Conservation (phyloP, 2,329 filamentous ascomycete species). For the Colletotrichum incanum region DNA sequence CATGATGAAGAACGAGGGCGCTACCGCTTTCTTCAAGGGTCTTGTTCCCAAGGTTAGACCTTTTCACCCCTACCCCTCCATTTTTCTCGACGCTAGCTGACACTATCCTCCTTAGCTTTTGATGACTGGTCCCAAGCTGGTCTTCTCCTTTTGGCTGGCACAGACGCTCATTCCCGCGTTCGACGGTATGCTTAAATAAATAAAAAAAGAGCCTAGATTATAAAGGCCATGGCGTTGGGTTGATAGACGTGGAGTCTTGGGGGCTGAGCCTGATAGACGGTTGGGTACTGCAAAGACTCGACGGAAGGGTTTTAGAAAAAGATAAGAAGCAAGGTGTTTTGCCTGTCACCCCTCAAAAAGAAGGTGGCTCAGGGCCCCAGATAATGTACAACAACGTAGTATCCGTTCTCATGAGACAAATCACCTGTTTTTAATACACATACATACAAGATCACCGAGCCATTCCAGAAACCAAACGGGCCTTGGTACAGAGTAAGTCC, state of each 20-base stretch:
- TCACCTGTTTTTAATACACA: constrained; percentile 38
- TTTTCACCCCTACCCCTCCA: background rate
- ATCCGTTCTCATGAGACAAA: constrained; percentile 36
- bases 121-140: constrained; percentile 99
- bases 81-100: constrained; percentile 7
- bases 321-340: constrained; percentile 23
- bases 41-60: constrained; percentile 84
- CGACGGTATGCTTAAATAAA: constrained; percentile 65
- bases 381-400: constrained; percentile 42
- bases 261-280: constrained; percentile 56
- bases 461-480: background rate
- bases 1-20: constrained; percentile 93
- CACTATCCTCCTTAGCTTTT: constrained; percentile 73
- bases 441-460: constrained; percentile 2
- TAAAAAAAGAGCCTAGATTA: constrained; percentile 29
- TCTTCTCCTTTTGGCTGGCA: constrained; percentile 99
- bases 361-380: constrained; percentile 25
- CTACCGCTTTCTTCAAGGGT: constrained; percentile 95
- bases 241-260: constrained; percentile 43
- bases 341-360: constrained; percentile 9
- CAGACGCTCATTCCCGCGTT: constrained; percentile 98
- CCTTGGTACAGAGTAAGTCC: background rate
- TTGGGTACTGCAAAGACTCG: constrained; percentile 24
- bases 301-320: constrained; percentile 22
- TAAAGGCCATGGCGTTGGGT: constrained; percentile 40